Evolutionary conservation across 2,329 filamentous ascomycete genomes (phyloP).

Genomic region (Fusarium tanahbumbuense): DNA sequence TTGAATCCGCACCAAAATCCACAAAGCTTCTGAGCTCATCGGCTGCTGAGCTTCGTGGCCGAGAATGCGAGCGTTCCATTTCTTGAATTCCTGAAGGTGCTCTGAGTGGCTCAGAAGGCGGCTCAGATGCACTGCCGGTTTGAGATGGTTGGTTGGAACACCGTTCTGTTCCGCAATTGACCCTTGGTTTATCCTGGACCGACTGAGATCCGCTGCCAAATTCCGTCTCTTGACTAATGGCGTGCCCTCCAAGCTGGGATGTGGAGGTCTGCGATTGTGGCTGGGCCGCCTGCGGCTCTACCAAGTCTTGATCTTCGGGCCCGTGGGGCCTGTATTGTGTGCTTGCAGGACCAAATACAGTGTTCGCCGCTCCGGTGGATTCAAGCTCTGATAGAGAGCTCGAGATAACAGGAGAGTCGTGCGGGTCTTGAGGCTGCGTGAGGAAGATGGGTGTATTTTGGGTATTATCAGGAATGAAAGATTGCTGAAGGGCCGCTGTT

Average conservation of each 20-base stretch:
- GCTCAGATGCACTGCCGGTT: background rate
- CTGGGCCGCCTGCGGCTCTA: constrained; percentile 48
- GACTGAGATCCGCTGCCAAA: background rate
- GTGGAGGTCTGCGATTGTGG: constrained; percentile 34
- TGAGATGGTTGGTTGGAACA: background rate
- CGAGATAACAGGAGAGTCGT: background rate
- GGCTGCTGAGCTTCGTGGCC: constrained; percentile 31
- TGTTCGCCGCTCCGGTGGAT: background rate
- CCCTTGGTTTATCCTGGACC: background rate
- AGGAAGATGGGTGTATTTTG: constrained; percentile 25
- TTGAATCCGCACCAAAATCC: constrained; percentile 36
- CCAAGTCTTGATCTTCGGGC: background rate
- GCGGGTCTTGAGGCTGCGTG: constrained; percentile 35
- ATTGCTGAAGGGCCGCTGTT: background rate
- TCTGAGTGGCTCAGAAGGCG: background rate
- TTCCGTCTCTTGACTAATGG: constrained; percentile 14
- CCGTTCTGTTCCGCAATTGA: background rate
- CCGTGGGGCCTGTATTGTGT: background rate
- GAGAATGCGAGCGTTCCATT: constrained; percentile 36
- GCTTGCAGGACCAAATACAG: background rate
- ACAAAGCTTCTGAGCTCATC: constrained; percentile 43
- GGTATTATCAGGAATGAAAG: background rate
- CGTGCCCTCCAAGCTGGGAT: constrained; percentile 22
- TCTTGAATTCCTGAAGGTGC: background rate
- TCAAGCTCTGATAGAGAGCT: background rate